Evolutionary conservation across 1,284 basidiomycete genomes (phyloP), one percentile per base, ranked within the genome.

Genomic region (Cryptococcus wingfieldii): DNA sequence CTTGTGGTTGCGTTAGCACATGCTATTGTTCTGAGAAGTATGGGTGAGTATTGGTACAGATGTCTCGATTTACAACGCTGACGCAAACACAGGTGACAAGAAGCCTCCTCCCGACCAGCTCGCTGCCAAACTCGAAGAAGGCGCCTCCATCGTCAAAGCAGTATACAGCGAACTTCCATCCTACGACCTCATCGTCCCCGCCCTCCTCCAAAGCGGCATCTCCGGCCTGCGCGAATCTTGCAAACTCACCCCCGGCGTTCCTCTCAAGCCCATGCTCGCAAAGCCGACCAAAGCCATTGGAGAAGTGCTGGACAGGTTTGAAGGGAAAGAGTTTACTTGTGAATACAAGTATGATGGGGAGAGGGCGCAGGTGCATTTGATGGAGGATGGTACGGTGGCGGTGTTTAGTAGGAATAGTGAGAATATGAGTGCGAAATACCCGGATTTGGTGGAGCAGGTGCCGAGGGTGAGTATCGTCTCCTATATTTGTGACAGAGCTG

Each of bases 291-390:
- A 98, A 75, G 95, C 95, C 0, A 98, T 99, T 65, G 87, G 89
- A n/a, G 96, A 98, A 77, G 95, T 99, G 6, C 83, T 99, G 19
- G 95, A 99, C 77, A 82, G 94, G 49, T 99, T 98, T 69, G 96
- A 99, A 75, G 87, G 86, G 68, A 93, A 94, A 76, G 84, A 83
- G 47, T 98, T 99, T 74, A 98, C 96, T 5, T 98, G 95, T 79
- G 96, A 99, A 79, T 99, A 98, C 80, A 99, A 99, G 77, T 99
- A 99, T 69, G 96, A 99, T 66, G 96, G 96, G 9, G 96, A 99
- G 77, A 86, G 96, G 52, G 96, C 96, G 13, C 93, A 97, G 80
- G 87, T 87, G 50, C 93, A 97, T 75, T 85, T 82, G 71, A 78
- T 91, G 45, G 83, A 85, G 47, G 83, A 90, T 68, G 92, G 90